Percentiles rank a stretch among this genome's conserved stretches.
phyloP scores from a whole-genome alignment of 129 eudicot species.

The Saposhnikovia divaricata region DNA sequence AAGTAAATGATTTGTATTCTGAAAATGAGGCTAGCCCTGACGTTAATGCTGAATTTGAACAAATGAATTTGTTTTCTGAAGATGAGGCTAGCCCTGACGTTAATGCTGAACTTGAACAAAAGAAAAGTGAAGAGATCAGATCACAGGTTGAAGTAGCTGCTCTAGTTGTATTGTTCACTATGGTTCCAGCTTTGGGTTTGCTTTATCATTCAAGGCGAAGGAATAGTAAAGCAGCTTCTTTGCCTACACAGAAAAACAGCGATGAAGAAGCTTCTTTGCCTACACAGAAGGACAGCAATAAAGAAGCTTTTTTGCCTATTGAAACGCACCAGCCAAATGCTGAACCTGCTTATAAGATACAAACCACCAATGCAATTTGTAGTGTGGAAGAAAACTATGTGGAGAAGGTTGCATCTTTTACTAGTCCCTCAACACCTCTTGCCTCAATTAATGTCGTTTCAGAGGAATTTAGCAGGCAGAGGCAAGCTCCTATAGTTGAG shows the following conservation, averaged over 20 bases:
- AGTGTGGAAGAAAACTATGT: slow-evolving; percentile 14
- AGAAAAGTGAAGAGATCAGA: slow-evolving; percentile 8
- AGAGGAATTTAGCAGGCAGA: slow-evolving; percentile 13
- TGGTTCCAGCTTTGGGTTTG: slow-evolving; percentile 28
- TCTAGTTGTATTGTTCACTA: slow-evolving; percentile 3
- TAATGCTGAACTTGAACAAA: background rate
- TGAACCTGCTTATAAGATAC: background rate
- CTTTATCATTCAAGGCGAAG: slow-evolving; percentile 14
- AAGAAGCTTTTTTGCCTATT: background rate
- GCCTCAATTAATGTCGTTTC: slow-evolving; percentile 13
- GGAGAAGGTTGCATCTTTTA: slow-evolving; percentile 14
- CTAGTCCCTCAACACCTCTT: slow-evolving; percentile 17
- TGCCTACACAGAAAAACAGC: background rate
- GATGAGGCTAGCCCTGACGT: background rate
- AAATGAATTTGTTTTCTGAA: background rate
- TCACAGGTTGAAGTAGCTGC: background rate
- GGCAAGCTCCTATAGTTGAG: slow-evolving; percentile 10
- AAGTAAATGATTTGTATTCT: background rate
- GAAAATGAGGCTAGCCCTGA: slow-evolving; percentile 1
- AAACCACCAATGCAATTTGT: background rate
- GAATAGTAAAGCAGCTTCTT: background rate
- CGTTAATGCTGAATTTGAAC: background rate
- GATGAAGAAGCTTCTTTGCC: background rate
- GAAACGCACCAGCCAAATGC: background rate
- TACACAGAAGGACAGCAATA: background rate